Evolutionary conservation across 2,329 filamentous ascomycete species (phyloP).

Genomic region (Lizonia empirigonia): DNA sequence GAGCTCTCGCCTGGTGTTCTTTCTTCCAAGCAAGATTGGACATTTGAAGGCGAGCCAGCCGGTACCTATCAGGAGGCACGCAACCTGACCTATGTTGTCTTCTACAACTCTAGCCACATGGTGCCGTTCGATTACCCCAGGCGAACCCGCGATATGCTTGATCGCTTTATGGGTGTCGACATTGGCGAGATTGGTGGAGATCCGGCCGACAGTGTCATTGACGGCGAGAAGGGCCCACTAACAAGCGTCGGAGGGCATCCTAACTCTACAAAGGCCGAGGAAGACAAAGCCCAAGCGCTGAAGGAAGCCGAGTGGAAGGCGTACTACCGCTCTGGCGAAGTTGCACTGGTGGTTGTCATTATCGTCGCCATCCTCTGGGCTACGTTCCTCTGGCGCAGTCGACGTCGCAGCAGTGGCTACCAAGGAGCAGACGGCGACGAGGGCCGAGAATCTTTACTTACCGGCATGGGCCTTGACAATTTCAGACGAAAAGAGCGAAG

Average conservation of each 20-base stretch:
- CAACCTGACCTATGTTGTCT: slow-evolving; percentile 93
- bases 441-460: slow-evolving; percentile 51
- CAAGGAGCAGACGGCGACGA: slow-evolving; percentile 51
- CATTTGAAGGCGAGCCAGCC: slow-evolving; percentile 83
- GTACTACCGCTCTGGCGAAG: slow-evolving; percentile 85
- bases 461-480: slow-evolving; percentile 54
- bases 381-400: slow-evolving; percentile 67
- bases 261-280: slow-evolving; percentile 69
- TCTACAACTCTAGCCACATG: slow-evolving; percentile 97
- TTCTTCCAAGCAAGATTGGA: slow-evolving; percentile 93
- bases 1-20: slow-evolving; percentile 84
- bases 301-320: slow-evolving; percentile 86
- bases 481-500: slow-evolving; percentile 51
- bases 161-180: slow-evolving; percentile 93
- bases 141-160: slow-evolving; percentile 91
- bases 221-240: slow-evolving; percentile 80
- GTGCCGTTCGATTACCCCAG: slow-evolving; percentile 92
- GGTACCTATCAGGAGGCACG: slow-evolving; percentile 94
- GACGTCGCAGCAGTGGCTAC: slow-evolving; percentile 51
- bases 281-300: slow-evolving; percentile 73
- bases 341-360: slow-evolving; percentile 80
- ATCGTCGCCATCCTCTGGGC: slow-evolving; percentile 76
- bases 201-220: slow-evolving; percentile 78
- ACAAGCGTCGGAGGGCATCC: slow-evolving; percentile 77
- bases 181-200: slow-evolving; percentile 84